A percentile compares a stretch with the other conserved stretches of the same genome.
Conservation (phyloP, 2,329 filamentous ascomycete species). For the Byssoonygena ceratinophila region DNA sequence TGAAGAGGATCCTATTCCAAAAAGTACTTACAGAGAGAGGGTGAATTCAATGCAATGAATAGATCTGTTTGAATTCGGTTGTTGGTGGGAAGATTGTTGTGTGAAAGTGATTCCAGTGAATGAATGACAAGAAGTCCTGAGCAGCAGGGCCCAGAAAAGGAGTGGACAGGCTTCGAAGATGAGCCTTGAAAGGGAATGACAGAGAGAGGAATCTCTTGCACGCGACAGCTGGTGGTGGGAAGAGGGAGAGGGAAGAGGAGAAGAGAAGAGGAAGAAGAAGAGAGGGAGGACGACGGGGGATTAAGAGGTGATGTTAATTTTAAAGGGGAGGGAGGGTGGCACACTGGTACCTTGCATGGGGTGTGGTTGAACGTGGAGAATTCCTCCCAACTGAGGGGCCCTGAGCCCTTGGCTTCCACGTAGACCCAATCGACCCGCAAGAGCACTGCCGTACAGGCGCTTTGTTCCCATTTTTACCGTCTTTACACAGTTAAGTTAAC, state of each 20-base stretch:
- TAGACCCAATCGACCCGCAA: neutral
- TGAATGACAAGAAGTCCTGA: constrained; percentile 1
- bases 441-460: neutral
- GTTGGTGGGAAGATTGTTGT: neutral
- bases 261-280: neutral
- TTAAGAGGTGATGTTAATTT: neutral
- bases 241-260: neutral
- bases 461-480: neutral
- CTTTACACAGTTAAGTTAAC: neutral
- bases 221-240: neutral
- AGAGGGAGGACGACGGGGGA: neutral
- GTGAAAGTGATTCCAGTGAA: neutral
- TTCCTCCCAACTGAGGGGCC: neutral
- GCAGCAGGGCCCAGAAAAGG: constrained; percentile 2
- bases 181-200: constrained; percentile 8
- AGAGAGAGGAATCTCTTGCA: constrained; percentile 4
- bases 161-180: constrained; percentile 9
- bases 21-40: no score
- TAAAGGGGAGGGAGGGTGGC: neutral
- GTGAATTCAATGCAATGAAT: no score
- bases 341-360: neutral
- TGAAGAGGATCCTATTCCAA: no score
- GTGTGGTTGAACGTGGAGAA: neutral
- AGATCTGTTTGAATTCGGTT: neutral
- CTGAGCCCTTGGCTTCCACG: neutral